Conservation (phyloP, 345 rosid genomes). For the Rhodamnia rubescens region DNA sequence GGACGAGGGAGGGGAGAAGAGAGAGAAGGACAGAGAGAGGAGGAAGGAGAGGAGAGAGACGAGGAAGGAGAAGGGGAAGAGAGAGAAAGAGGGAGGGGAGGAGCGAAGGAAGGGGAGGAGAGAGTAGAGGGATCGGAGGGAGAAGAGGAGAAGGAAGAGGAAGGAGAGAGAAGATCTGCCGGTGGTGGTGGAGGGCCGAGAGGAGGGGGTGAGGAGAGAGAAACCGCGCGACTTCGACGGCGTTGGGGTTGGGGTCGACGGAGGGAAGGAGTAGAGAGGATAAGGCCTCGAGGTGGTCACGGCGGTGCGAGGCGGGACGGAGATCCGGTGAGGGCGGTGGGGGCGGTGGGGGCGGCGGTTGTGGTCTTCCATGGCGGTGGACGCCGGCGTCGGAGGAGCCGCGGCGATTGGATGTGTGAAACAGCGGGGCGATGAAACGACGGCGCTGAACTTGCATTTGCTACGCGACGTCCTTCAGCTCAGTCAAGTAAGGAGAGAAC, state of each 20-base stretch:
- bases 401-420: neutral
- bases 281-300: slow-evolving; percentile 7
- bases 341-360: slow-evolving; percentile 42
- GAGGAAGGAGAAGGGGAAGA: slow-evolving; percentile 42
- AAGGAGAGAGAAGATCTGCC: neutral
- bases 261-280: slow-evolving; percentile 25
- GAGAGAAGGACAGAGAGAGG: slow-evolving; percentile 45
- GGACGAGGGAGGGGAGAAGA: slow-evolving; percentile 35
- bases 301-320: slow-evolving; percentile 37
- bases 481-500: neutral
- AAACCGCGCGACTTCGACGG: slow-evolving; percentile 52
- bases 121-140: slow-evolving; percentile 9
- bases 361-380: slow-evolving; percentile 36
- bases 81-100: slow-evolving; percentile 31
- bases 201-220: slow-evolving; percentile 8
- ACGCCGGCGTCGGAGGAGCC: neutral
- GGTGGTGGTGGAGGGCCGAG: neutral
- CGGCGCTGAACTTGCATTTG: neutral
- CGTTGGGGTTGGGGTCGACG: slow-evolving; percentile 55
- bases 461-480: neutral
- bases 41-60: slow-evolving; percentile 47
- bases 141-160: slow-evolving; percentile 6
- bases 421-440: neutral
- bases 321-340: slow-evolving; percentile 64
- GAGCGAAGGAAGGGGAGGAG: slow-evolving; percentile 20